phyloP scores from a whole-genome alignment of 441 rosid genomes.

The Erodium moschatum region DNA sequence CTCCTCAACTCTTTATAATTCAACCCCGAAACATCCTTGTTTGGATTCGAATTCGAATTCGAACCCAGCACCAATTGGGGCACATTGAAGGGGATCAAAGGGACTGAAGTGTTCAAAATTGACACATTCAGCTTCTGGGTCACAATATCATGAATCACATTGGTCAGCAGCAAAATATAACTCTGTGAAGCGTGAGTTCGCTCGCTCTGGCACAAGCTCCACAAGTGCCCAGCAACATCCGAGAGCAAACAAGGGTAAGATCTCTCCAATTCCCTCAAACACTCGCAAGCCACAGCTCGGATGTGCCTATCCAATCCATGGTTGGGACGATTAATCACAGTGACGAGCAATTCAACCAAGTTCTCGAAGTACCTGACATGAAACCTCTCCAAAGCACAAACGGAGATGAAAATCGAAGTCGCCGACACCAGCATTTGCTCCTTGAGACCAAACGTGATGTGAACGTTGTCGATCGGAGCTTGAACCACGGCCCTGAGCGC shows the following conservation, averaged over 20 bases:
- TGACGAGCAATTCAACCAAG: conserved; percentile 54
- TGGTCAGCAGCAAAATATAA: conserved; percentile 58
- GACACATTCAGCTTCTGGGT: conserved; percentile 46
- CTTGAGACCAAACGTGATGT: conserved; percentile 44
- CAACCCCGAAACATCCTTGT: conserved; percentile 30
- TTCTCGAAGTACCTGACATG: conserved; percentile 35
- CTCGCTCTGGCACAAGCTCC: conserved; percentile 85
- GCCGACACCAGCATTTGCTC: conserved; percentile 72
- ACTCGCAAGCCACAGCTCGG: conserved; percentile 74
- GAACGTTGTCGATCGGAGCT: conserved; percentile 47
- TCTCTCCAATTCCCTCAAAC: conserved; percentile 71
- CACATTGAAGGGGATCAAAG: conserved; percentile 70
- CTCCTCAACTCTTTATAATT: conserved; percentile 78
- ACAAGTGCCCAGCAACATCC: conserved; percentile 60
- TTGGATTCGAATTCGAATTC: conserved; percentile 16
- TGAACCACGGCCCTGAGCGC: conserved; percentile 54
- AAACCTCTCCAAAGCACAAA: conserved; percentile 33
- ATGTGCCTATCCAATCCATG: conserved; percentile 76
- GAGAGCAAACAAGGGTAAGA: conserved; percentile 66
- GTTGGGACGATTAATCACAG: conserved; percentile 73
- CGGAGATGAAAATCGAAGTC: conserved; percentile 51
- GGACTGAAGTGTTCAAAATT: conserved; percentile 55
- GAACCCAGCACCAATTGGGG: conserved; percentile 35
- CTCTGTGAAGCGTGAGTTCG: conserved; percentile 78
- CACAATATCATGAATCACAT: conserved; percentile 48